Conservation (phyloP, 345 rosid species). For the Eucalyptus microcorys region DNA sequence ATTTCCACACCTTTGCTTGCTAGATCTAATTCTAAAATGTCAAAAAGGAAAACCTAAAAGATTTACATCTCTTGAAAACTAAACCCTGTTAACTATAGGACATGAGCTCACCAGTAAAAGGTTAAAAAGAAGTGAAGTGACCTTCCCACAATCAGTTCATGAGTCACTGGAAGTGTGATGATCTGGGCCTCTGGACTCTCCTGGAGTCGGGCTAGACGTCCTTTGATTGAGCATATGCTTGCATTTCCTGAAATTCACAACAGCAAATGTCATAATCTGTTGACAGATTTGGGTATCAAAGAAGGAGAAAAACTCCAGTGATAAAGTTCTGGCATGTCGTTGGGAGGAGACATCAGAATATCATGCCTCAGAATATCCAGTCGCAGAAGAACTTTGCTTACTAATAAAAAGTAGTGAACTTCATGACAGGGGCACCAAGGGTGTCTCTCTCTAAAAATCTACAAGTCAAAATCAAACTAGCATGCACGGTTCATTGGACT, state of each 20-base stretch:
- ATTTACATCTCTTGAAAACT: neutral
- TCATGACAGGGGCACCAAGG: neutral
- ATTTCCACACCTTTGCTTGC: neutral
- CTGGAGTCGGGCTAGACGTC: neutral
- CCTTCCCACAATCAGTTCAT: neutral
- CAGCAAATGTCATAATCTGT: neutral
- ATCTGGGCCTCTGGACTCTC: neutral
- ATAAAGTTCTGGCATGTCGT: neutral
- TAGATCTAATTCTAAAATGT: neutral
- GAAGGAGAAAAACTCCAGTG: neutral
- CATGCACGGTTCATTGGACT: neutral
- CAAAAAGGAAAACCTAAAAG: neutral
- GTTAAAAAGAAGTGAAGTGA: neutral
- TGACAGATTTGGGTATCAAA: neutral
- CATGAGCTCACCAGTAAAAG: neutral
- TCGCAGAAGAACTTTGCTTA: neutral
- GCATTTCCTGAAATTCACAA: slow-evolving; percentile 24
- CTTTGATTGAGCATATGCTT: slow-evolving; percentile 4
- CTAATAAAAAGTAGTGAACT: neutral
- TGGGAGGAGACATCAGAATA: neutral
- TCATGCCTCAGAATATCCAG: neutral
- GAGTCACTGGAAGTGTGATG: neutral
- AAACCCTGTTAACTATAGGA: neutral
- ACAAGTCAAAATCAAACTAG: neutral
- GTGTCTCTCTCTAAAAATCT: neutral